Percentiles rank a stretch among this genome's conserved stretches.
phyloP scores from a whole-genome alignment of 768 basidiomycete species.

The Vararia minispora region DNA sequence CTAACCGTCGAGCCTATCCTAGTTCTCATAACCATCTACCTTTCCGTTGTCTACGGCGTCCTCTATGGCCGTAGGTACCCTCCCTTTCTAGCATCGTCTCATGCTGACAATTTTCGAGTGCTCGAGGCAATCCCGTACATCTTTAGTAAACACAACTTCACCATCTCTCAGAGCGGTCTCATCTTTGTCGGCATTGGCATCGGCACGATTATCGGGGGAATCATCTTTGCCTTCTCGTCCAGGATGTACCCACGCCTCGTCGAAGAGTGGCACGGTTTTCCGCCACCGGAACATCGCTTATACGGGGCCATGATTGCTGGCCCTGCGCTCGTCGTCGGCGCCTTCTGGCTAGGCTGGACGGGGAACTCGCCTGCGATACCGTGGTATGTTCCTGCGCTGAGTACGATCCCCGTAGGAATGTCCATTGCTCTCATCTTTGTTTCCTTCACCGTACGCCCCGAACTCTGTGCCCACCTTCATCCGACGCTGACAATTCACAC shows the following conservation, averaged over 20 bases:
- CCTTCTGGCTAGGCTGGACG: constrained; percentile 40
- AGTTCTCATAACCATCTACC: constrained; percentile 47
- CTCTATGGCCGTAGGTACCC: constrained; percentile 41
- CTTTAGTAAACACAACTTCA: constrained; percentile 25
- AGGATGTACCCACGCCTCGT: constrained; percentile 22
- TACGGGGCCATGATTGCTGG: constrained; percentile 25
- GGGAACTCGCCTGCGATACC: constrained; percentile 39
- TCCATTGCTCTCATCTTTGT: constrained; percentile 44
- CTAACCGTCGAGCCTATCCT: constrained; percentile 51
- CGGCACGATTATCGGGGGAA: constrained; percentile 23
- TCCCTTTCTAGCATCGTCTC: background rate
- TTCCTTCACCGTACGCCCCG: constrained; percentile 45
- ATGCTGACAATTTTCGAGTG: constrained; percentile 12
- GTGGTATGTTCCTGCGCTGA: constrained; percentile 47
- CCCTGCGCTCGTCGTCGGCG: constrained; percentile 22
- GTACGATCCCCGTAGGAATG: constrained; percentile 35
- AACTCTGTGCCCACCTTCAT: constrained; percentile 11
- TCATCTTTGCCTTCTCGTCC: constrained; percentile 15
- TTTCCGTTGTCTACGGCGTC: constrained; percentile 48
- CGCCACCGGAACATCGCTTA: constrained; percentile 30
- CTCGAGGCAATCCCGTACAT: constrained; percentile 28
- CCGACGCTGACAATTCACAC: background rate
- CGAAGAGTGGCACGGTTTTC: constrained; percentile 27
- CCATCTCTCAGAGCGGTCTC: constrained; percentile 23
- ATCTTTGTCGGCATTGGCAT: constrained; percentile 29